Conservation (phyloP, 108 stramenopile genomes). For the Asterionellopsis glacialis region DNA sequence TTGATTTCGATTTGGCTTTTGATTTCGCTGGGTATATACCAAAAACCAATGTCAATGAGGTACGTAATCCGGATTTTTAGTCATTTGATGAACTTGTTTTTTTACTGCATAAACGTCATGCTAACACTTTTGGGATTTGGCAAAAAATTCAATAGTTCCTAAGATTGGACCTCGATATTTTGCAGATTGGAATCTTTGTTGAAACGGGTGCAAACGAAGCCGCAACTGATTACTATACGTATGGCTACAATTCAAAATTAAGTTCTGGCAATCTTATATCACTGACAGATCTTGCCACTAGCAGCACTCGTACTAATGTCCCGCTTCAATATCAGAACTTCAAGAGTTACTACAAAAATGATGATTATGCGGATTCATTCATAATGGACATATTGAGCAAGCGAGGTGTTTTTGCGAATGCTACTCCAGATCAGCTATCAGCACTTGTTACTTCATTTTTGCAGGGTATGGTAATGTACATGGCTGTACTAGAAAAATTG, state of each 20-base stretch:
- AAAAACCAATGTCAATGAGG: conserved; percentile 24
- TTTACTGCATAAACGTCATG: neutral
- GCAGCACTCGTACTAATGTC: neutral
- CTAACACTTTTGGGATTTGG: neutral
- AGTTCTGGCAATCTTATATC: conserved; percentile 13
- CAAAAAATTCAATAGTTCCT: conserved; percentile 2
- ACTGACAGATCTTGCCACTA: conserved; percentile 27
- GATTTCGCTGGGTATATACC: conserved; percentile 41
- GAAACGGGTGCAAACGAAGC: conserved; percentile 24
- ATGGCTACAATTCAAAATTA: conserved; percentile 45
- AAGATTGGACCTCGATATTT: conserved; percentile 43
- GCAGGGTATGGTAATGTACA: conserved; percentile 48
- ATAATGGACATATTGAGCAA: conserved; percentile 26
- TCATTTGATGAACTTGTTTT: no score
- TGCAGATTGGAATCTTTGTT: conserved; percentile 46
- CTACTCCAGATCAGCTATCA: conserved; percentile 27
- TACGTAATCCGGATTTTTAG: neutral
- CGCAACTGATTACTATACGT: conserved; percentile 50
- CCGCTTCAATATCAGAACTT: conserved; percentile 11
- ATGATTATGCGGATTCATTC: conserved; percentile 29
- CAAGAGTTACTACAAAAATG: conserved; percentile 11
- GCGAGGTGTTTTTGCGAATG: conserved; percentile 15
- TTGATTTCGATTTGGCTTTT: neutral
- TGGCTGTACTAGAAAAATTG: conserved; percentile 33
- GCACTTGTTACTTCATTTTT: conserved; percentile 44